These are phyloP conservation scores for Colletotrichum viniferum DNA, from an alignment of 2,329 filamentous ascomycete genomes.

Conservation along the genomic window DNA sequence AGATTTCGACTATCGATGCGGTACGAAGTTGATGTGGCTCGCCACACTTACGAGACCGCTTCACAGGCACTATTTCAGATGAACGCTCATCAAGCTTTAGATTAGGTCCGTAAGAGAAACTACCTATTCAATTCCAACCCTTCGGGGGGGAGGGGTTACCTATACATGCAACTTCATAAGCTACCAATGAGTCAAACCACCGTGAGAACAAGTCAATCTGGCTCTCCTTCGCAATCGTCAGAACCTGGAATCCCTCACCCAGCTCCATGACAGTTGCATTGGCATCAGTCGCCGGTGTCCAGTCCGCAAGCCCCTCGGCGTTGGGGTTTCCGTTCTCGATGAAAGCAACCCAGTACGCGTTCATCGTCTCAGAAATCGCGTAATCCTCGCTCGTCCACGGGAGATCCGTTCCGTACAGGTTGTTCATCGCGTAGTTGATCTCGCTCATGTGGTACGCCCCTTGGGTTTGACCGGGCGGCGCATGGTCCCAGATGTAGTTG, in stretches of 20 bases:
- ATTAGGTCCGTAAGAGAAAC: accelerated
- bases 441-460: slow-evolving; percentile 42
- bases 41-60: accelerated
- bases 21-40: background rate
- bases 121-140: background rate
- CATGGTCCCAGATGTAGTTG: background rate
- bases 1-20: background rate
- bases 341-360: background rate
- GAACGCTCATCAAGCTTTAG: background rate
- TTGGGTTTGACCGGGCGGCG: slow-evolving; percentile 31
- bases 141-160: accelerated
- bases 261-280: background rate
- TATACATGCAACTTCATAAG: background rate
- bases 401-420: slow-evolving; percentile 29
- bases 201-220: background rate
- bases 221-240: background rate
- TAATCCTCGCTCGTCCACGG: background rate
- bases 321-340: background rate
- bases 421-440: slow-evolving; percentile 41
- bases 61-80: background rate
- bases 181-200: background rate
- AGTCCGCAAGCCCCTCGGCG: background rate
- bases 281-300: background rate
- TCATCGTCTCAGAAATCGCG: background rate
- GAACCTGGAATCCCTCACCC: background rate